phyloP scores from a whole-genome alignment of 768 basidiomycete species.

The Pulveroboletus sp. region DNA sequence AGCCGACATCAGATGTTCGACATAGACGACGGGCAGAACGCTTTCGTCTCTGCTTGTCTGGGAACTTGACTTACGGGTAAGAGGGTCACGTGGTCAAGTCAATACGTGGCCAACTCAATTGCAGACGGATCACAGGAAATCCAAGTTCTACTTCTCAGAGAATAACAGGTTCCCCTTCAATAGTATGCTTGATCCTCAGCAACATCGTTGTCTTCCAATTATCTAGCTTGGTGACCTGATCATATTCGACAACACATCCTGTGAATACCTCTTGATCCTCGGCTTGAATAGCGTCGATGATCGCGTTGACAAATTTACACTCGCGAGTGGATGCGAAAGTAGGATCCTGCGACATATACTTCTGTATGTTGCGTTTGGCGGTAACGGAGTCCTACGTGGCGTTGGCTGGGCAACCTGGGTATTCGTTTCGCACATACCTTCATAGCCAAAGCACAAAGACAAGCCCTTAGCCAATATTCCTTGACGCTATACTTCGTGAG shows the following conservation, averaged over 20 bases:
- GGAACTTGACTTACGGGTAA: neutral
- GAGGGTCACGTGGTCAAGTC: constrained; percentile 18
- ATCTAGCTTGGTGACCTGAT: constrained; percentile 89
- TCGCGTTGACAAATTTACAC: constrained; percentile 75
- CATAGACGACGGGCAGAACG: constrained; percentile 7
- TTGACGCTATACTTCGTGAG: constrained; percentile 99
- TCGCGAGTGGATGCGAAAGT: constrained; percentile 88
- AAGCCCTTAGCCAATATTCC: constrained; percentile 90
- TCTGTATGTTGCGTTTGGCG: constrained; percentile 70
- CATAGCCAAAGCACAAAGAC: constrained; percentile 85
- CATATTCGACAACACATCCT: constrained; percentile 83
- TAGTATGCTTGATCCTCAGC: constrained; percentile 81
- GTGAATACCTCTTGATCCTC: constrained; percentile 75
- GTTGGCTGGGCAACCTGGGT: constrained; percentile 7
- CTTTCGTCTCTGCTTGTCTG: too few species aligned
- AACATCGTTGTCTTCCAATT: constrained; percentile 94
- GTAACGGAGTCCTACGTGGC: constrained; percentile 71
- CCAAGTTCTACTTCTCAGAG: constrained; percentile 16
- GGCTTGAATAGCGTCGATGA: constrained; percentile 73
- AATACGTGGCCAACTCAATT: constrained; percentile 18
- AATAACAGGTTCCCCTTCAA: constrained; percentile 52
- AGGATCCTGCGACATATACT: constrained; percentile 77
- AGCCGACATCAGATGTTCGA: constrained; percentile 34
- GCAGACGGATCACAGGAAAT: neutral
- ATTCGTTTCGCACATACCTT: constrained; percentile 47